Percentiles rank a stretch among this genome's conserved stretches.
phyloP scores from a whole-genome alignment of 2,329 filamentous ascomycete species.

The Alternaria metachromatica region DNA sequence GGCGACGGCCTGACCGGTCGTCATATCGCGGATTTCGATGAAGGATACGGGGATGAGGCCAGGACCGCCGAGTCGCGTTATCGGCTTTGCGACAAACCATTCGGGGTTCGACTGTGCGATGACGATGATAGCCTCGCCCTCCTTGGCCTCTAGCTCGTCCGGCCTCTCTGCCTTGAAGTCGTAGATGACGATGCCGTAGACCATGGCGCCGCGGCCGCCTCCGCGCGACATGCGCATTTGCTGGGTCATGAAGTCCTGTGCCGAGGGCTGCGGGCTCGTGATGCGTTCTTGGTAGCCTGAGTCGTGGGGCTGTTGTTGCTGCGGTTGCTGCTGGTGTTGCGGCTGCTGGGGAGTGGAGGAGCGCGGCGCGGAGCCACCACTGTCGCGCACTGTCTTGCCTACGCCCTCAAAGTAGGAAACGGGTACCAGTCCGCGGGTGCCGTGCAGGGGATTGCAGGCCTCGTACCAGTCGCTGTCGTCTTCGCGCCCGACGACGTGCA shows the following conservation, averaged over 20 bases:
- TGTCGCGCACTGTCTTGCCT: slow-evolving; percentile 90
- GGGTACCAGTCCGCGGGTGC: slow-evolving; percentile 88
- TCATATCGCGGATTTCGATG: slow-evolving; percentile 95
- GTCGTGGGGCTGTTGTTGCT: slow-evolving; percentile 74
- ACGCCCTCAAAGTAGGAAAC: slow-evolving; percentile 93
- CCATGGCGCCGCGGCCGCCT: slow-evolving; percentile 76
- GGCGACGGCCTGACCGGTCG: slow-evolving; percentile 78
- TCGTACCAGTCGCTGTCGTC: slow-evolving; percentile 98
- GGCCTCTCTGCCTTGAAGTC: slow-evolving; percentile 93
- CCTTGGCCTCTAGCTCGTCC: slow-evolving; percentile 95
- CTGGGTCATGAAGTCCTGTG: slow-evolving; percentile 36
- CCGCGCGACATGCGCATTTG: slow-evolving; percentile 48
- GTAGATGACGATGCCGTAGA: slow-evolving; percentile 96
- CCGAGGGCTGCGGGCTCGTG: slow-evolving; percentile 39
- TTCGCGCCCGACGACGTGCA: slow-evolving; percentile 96
- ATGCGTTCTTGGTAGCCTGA: slow-evolving; percentile 79
- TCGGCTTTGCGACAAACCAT: slow-evolving; percentile 99
- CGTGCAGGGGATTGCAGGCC: slow-evolving; percentile 92
- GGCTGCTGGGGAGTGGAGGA: slow-evolving; percentile 47
- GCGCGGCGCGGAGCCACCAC: slow-evolving; percentile 59
- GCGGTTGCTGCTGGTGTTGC: slow-evolving; percentile 56
- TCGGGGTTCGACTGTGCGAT: slow-evolving; percentile 98
- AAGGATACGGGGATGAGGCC: slow-evolving; percentile 96
- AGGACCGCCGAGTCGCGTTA: slow-evolving; percentile 91
- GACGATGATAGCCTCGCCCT: slow-evolving; percentile 95